Base-by-base conservation (phyloP, 1,284 basidiomycete species). In the Sutorius eximius region DNA sequence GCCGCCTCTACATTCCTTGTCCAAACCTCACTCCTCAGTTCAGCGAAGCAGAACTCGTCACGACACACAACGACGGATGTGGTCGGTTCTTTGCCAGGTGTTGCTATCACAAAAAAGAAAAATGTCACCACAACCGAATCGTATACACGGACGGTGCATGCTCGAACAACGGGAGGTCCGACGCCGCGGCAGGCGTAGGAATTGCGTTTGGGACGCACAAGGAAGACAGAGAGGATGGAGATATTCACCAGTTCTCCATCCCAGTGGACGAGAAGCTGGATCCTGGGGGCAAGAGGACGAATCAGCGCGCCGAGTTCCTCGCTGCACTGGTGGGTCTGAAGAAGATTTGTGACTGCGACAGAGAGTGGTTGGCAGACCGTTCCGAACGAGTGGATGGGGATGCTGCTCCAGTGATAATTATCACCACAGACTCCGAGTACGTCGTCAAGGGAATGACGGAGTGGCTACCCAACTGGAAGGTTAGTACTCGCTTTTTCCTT, bases 371-470 rank as follows among this genome's bases (percentile, higher is more conserved):
- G 7, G 10, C 42, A 27, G 24, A 29, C 16, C 4, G 12, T 7
- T n/a, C 5, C 5, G 24, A n/a, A 29, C n/a, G 16, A 5, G 6
- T 5, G 24, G 24, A 27, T 11, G 22, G 12, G 1, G 24, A 43
- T 27, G 1, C 7, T 15, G 1, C n/a, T 10, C 24, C 38, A 10
- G 33, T 13, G 5, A 16, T 61, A 44, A 13, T 59, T 7, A 51
- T 74, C 46, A 63, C 63, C 7, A 65, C 71, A 1, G 71, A 75
- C 55, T 75, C 72, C 3, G 66, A 73, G 56, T 75, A 74, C 49
- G 70, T 74, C 8, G 68, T 71, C 32, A 65, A 68, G 38, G 74
- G 72, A 7, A 69, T 73, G 46, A 69, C 68, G 2, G 65, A 73
- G 46, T 73, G 71, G 70, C 36, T 73, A 10, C 68, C 68, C 16